These are phyloP conservation scores for Hypocreales sp. DNA, from an alignment of 2,329 filamentous ascomycete species.

Conservation along the genomic window DNA sequence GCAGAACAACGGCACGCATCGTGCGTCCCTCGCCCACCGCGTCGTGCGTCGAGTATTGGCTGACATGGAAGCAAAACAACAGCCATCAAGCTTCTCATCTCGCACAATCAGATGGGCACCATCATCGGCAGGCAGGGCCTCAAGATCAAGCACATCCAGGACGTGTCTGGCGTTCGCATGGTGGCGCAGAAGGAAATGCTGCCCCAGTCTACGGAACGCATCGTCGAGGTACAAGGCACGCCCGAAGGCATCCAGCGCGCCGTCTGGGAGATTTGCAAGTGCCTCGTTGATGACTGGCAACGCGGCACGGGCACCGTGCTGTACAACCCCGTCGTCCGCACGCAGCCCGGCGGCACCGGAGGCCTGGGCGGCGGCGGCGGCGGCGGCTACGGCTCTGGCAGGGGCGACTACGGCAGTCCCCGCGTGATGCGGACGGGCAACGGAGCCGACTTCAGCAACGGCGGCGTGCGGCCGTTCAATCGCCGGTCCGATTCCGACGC, in stretches of 20 bases:
- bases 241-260: conserved; percentile 92
- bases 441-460: conserved; percentile 92
- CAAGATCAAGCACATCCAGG: conserved; percentile 99
- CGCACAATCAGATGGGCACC: conserved; percentile 99
- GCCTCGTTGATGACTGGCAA: conserved; percentile 93
- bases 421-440: conserved; percentile 93
- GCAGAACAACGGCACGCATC: conserved; percentile 79
- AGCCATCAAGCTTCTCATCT: conserved; percentile 97
- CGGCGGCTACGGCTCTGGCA: conserved; percentile 19
- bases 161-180: conserved; percentile 93
- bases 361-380: conserved; percentile 23
- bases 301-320: conserved; percentile 92
- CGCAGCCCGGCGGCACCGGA: conserved; percentile 47
- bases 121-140: conserved; percentile 93
- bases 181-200: conserved; percentile 99
- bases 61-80: too few relatives aligned
- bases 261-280: conserved; percentile 98
- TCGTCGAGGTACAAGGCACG: conserved; percentile 91
- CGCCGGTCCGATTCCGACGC: conserved; percentile 77
- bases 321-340: conserved; percentile 91
- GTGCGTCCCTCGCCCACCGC: conserved; percentile 35
- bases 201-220: conserved; percentile 92
- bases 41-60: too few relatives aligned
- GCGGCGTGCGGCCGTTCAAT: conserved; percentile 46
- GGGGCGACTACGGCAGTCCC: conserved; percentile 39